A percentile compares a stretch with the other conserved stretches of the same genome.
These are phyloP conservation scores for Spathaspora boniae DNA, from an alignment of 805 yeast genomes.

Conservation along the genomic window DNA sequence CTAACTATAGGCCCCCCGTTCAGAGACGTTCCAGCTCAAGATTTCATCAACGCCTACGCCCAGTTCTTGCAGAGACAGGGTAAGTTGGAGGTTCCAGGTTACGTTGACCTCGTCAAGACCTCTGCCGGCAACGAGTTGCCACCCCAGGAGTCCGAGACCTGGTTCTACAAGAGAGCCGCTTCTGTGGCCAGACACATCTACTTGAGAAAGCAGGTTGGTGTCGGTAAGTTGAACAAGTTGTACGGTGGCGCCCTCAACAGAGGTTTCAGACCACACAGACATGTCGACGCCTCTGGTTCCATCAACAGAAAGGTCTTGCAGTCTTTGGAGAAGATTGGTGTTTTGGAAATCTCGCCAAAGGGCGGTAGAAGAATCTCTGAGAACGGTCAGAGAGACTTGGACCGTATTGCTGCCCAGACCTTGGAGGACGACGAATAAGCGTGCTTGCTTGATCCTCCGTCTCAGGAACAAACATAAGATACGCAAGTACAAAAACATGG, in stretches of 20 bases:
- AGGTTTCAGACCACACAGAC: constrained; percentile 98
- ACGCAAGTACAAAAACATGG: too few relatives aligned
- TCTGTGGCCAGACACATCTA: constrained; percentile 99
- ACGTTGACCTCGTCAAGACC: constrained; percentile 99
- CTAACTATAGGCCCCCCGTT: constrained; percentile 19
- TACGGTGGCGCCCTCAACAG: constrained; percentile 99
- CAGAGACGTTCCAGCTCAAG: constrained; percentile 99
- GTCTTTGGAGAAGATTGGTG: constrained; percentile 97
- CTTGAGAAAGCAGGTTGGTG: constrained; percentile 99
- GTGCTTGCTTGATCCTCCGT: too few relatives aligned
- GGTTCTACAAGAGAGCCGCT: constrained; percentile 99
- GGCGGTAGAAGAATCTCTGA: constrained; percentile 99
- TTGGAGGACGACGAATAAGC: constrained; percentile 96
- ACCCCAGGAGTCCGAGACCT: constrained; percentile 98
- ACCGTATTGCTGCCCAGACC: constrained; percentile 99
- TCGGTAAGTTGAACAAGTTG: constrained; percentile 96
- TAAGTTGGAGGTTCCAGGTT: constrained; percentile 99
- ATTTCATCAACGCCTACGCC: constrained; percentile 99
- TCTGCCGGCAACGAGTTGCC: constrained; percentile 98
- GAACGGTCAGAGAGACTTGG: constrained; percentile 99
- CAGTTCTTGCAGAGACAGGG: constrained; percentile 99
- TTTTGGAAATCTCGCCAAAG: constrained; percentile 91
- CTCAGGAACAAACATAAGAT: too few relatives aligned
- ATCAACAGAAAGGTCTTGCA: constrained; percentile 98
- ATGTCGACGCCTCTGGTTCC: constrained; percentile 98